These are phyloP conservation scores for Asterochloris sp. DNA, from an alignment of 139 green algal genomes.

Conservation along the genomic window DNA sequence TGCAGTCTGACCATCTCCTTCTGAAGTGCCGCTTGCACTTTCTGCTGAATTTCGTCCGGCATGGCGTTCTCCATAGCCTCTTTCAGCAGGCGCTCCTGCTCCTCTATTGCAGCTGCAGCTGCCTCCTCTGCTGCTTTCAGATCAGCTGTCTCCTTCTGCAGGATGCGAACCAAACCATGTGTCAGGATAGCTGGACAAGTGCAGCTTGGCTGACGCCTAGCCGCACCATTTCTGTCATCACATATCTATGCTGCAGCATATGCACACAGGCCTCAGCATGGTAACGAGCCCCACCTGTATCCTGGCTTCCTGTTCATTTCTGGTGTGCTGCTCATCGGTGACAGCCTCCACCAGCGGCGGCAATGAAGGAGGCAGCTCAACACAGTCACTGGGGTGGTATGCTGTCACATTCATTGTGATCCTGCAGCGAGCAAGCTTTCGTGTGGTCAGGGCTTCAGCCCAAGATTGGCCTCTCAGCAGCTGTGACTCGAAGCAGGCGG, in stretches of 20 bases:
- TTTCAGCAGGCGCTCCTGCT: constrained; percentile 39
- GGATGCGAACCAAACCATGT: no score
- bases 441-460: not conserved
- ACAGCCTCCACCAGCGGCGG: constrained; percentile 36
- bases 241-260: no score
- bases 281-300: no score
- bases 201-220: no score
- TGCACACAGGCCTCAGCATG: no score
- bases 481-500: no score
- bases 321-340: constrained; percentile 43
- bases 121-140: constrained; percentile 33
- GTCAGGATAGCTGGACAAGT: no score
- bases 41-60: constrained; percentile 54
- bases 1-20: constrained; percentile 33
- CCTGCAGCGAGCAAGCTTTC: constrained; percentile 16
- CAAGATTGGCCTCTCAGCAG: no score
- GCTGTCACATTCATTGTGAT: constrained; percentile 49
- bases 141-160: constrained; percentile 14
- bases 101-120: constrained; percentile 19
- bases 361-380: constrained; percentile 40
- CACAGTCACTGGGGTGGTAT: constrained; percentile 30
- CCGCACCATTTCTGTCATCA: no score
- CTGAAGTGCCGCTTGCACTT: constrained; percentile 37
- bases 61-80: constrained; percentile 54
- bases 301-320: no score